Conservation (phyloP, 208 protist genomes). For the Acanthamoeba castellanii region DNA sequence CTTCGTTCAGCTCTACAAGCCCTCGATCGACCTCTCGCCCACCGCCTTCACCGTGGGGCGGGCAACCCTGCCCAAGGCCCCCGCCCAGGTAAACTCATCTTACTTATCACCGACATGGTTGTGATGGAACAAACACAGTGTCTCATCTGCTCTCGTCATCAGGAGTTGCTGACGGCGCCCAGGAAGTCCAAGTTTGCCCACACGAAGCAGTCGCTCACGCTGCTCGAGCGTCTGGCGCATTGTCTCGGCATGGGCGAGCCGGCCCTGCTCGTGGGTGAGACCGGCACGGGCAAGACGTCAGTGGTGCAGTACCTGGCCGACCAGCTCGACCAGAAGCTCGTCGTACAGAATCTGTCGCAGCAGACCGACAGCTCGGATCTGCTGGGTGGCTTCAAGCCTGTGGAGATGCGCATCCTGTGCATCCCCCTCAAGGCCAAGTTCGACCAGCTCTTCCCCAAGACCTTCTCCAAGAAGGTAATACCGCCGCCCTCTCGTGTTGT, state of each 20-base stretch:
- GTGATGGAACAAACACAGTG: too few relatives aligned
- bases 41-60: conserved; percentile 76
- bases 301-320: conserved; percentile 92
- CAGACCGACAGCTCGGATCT: conserved; percentile 99
- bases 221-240: conserved; percentile 96
- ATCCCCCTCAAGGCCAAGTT: conserved; percentile 93
- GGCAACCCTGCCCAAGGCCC: conserved; percentile 47
- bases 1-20: conserved; percentile 82
- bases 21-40: conserved; percentile 20
- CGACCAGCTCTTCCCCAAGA: conserved; percentile 94
- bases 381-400: conserved; percentile 99
- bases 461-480: conserved; percentile 90
- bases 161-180: not conserved
- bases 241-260: conserved; percentile 95
- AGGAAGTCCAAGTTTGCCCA: conserved; percentile 92
- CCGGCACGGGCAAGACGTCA: conserved; percentile 94
- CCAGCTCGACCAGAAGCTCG: conserved; percentile 90
- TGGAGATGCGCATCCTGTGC: conserved; percentile 92
- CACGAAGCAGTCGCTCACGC: conserved; percentile 94
- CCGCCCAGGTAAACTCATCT: not conserved
- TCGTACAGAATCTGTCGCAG: conserved; percentile 96
- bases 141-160: too few relatives aligned
- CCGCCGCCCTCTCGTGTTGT: not conserved
- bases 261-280: conserved; percentile 98
- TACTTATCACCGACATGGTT: not conserved